phyloP scores from a whole-genome alignment of 176 grass and related monocot species.

The Dendrocalamus sinicus region DNA sequence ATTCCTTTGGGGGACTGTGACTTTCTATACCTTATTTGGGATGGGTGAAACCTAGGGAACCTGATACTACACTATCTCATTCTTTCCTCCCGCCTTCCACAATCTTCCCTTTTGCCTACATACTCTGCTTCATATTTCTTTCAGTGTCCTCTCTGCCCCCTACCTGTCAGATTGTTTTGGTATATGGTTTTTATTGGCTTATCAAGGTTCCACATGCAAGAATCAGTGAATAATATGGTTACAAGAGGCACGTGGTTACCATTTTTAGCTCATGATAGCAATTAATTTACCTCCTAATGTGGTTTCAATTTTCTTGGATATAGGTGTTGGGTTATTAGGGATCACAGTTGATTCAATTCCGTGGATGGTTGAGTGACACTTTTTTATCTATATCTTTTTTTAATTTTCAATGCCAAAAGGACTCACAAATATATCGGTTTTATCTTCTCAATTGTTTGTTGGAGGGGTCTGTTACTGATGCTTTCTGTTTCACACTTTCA shows the following conservation, averaged over 20 bases:
- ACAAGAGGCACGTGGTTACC: neutral
- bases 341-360: constrained; percentile 23
- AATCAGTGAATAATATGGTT: constrained; percentile 13
- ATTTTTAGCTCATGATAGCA: constrained; percentile 23
- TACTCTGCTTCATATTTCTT: neutral
- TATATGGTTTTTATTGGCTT: constrained; percentile 4
- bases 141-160: neutral
- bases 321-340: neutral
- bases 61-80: neutral
- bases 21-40: neutral
- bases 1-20: neutral
- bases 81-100: neutral
- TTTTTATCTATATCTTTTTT: neutral
- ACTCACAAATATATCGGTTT: constrained; percentile 11
- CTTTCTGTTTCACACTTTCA: constrained; percentile 17
- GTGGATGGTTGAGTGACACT: neutral
- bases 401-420: neutral
- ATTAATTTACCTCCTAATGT: constrained; percentile 10
- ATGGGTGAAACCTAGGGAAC: neutral
- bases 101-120: neutral
- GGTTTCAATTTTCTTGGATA: constrained; percentile 16
- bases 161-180: neutral
- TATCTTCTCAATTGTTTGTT: constrained; percentile 18
- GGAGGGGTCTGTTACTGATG: constrained; percentile 7
- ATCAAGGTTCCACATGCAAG: neutral